These are phyloP conservation scores for Linum lewisii DNA, from an alignment of 345 rosid genomes.

Conservation along the genomic window DNA sequence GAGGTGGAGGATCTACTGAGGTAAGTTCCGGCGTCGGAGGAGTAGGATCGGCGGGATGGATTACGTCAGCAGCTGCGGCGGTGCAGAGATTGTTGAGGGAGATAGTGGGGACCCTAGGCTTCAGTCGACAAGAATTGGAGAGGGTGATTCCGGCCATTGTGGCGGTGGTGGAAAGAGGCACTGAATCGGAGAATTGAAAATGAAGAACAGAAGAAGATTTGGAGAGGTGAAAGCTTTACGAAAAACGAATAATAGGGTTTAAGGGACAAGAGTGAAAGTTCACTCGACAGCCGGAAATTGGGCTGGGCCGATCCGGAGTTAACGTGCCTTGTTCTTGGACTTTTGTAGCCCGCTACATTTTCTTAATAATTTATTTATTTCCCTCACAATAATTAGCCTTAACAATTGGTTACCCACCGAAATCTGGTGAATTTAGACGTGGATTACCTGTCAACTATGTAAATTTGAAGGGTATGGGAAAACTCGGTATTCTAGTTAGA, in stretches of 20 bases:
- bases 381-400: too few species aligned
- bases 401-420: too few species aligned
- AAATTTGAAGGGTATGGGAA: too few species aligned
- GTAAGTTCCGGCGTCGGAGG: neutral
- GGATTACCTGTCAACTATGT: too few species aligned
- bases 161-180: neutral
- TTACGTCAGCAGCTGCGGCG: conserved; percentile 13
- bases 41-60: conserved; percentile 15
- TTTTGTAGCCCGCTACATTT: neutral
- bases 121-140: conserved; percentile 30
- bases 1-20: neutral
- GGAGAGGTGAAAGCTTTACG: too few species aligned
- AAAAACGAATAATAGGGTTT: neutral
- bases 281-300: neutral
- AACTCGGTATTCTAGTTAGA: too few species aligned
- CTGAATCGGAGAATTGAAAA: neutral
- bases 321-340: neutral
- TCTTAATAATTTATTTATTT: too few species aligned
- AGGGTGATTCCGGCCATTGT: conserved; percentile 40
- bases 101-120: conserved; percentile 22
- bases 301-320: neutral
- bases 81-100: conserved; percentile 32
- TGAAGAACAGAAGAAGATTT: too few species aligned
- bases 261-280: neutral
- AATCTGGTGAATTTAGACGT: too few species aligned